These are phyloP conservation scores for Boletellus dicymbophilus DNA, from an alignment of 1,284 basidiomycete genomes.

Conservation along the genomic window DNA sequence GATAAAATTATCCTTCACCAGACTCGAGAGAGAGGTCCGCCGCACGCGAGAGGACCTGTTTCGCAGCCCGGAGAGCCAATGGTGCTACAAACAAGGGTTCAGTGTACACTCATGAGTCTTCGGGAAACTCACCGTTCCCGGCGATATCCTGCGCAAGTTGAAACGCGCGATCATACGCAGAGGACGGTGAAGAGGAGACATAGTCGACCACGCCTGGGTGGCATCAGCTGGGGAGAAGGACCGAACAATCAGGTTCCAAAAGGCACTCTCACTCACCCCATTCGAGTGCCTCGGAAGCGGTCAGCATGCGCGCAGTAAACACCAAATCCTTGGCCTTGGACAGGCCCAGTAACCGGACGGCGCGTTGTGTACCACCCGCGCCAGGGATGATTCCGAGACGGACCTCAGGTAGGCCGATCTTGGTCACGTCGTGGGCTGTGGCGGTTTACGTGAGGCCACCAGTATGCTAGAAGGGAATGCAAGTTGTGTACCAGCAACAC, in stretches of 20 bases:
- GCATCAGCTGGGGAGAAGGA: slow-evolving; percentile 2
- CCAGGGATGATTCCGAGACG: slow-evolving; percentile 93
- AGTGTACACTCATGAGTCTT: neutral
- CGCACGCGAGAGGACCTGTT: slow-evolving; percentile 84
- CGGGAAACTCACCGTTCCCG: slow-evolving; percentile 58
- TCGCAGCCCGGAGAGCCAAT: slow-evolving; percentile 86
- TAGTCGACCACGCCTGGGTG: slow-evolving; percentile 77
- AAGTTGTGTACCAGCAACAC: slow-evolving; percentile 68
- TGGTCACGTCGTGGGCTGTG: slow-evolving; percentile 56
- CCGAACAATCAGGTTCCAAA: neutral
- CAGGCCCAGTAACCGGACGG: slow-evolving; percentile 79
- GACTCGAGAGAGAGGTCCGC: slow-evolving; percentile 76
- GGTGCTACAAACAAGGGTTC: slow-evolving; percentile 58
- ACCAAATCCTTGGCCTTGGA: slow-evolving; percentile 87
- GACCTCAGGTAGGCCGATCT: slow-evolving; percentile 76
- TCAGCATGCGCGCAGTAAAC: slow-evolving; percentile 63
- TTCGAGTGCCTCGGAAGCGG: slow-evolving; percentile 66
- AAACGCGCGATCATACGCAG: slow-evolving; percentile 68
- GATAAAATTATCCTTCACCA: slow-evolving; percentile 41
- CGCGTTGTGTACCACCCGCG: slow-evolving; percentile 91
- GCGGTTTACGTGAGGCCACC: slow-evolving; percentile 1
- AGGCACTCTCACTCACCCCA: slow-evolving; percentile 56
- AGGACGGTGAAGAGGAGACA: slow-evolving; percentile 57
- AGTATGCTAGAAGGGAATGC: neutral
- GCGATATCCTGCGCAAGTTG: slow-evolving; percentile 66